Conservation (phyloP, 2,329 filamentous ascomycete species). For the Beauveria sp. region DNA sequence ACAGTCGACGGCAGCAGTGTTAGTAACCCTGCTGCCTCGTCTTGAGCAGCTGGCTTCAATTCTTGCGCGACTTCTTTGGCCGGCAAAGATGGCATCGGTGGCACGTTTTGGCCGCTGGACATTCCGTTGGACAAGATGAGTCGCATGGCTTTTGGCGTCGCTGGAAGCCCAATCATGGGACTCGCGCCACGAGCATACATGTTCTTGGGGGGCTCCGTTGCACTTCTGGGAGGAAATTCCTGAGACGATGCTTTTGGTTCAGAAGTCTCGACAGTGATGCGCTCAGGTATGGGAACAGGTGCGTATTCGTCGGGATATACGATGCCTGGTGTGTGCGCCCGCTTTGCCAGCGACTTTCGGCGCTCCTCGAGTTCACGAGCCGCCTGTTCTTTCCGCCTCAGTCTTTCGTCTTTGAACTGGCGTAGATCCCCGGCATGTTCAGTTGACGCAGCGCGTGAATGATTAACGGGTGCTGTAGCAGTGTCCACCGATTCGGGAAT, state of each 20-base stretch:
- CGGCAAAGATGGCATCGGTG: not conserved
- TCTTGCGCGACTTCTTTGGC: conserved; percentile 18
- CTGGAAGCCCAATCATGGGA: conserved; percentile 68
- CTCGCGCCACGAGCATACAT: conserved; percentile 37
- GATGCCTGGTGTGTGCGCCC: conserved; percentile 72
- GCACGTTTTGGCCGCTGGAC: conserved; percentile 16
- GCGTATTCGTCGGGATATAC: conserved; percentile 58
- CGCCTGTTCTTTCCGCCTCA: conserved; percentile 63
- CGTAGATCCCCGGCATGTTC: conserved; percentile 47
- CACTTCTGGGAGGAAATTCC: conserved; percentile 50
- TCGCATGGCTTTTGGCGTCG: conserved; percentile 85
- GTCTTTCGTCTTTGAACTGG: conserved; percentile 51
- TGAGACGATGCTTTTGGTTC: conserved; percentile 32
- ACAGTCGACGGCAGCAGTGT: conserved; percentile 52
- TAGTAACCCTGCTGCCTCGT: conserved; percentile 23
- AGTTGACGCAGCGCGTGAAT: conserved; percentile 32
- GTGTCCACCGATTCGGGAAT: conserved; percentile 23
- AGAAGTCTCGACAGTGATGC: conserved; percentile 33
- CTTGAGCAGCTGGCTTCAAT: conserved; percentile 22
- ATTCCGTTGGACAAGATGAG: conserved; percentile 56
- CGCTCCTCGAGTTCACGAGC: conserved; percentile 84
- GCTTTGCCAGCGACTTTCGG: conserved; percentile 71
- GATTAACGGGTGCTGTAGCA: conserved; percentile 21
- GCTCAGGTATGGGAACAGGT: conserved; percentile 13
- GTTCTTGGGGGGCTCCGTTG: conserved; percentile 52